phyloP scores from a whole-genome alignment of 306 rosid genomes.

The Pachyrhizus erosus region DNA sequence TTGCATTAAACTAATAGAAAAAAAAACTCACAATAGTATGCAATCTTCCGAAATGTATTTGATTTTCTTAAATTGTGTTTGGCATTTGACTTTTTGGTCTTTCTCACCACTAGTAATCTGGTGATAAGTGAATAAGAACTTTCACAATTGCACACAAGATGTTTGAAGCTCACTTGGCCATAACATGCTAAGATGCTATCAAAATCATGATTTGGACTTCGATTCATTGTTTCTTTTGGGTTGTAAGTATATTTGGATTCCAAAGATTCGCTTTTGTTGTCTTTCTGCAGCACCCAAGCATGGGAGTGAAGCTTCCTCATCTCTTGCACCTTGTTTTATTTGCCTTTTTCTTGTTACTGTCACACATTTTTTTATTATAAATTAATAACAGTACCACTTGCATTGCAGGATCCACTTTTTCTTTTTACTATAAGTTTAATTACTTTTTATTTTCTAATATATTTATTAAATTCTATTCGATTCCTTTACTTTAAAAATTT shows the following conservation, averaged over 20 bases:
- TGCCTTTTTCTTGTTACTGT: neutral
- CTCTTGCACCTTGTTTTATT: neutral
- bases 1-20: neutral
- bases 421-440: no score
- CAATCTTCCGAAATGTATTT: neutral
- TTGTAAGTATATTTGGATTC: neutral
- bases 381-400: neutral
- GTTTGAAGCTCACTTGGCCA: neutral
- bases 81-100: neutral
- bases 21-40: neutral
- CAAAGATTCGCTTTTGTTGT: slow-evolving; percentile 37
- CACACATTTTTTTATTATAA: neutral
- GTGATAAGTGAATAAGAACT: neutral
- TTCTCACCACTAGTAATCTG: neutral
- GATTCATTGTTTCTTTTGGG: neutral
- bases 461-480: no score
- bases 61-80: neutral
- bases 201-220: neutral
- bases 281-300: neutral
- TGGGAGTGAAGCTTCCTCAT: slow-evolving; percentile 41
- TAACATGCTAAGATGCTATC: neutral
- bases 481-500: no score
- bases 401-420: slow-evolving; percentile 13
- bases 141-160: neutral
- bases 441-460: no score